Evolutionary conservation across 2,329 filamentous ascomycete genomes (phyloP).

Genomic region (Fusarium virguliforme): DNA sequence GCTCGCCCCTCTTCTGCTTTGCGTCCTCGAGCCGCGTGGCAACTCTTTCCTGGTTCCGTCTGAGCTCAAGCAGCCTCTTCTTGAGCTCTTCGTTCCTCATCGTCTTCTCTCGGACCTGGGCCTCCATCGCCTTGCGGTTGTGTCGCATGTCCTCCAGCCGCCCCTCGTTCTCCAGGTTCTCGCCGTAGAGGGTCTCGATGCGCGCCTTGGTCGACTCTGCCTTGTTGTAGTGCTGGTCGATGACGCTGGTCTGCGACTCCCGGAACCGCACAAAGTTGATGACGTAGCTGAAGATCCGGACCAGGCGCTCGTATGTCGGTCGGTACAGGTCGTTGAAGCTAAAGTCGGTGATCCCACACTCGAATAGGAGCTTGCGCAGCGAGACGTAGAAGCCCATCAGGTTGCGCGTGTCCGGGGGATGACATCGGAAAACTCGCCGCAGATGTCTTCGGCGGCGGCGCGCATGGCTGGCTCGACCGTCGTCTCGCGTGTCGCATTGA

Average conservation of each 20-base stretch:
- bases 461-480: conserved; percentile 96
- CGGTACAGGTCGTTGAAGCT: conserved; percentile 93
- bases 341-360: conserved; percentile 95
- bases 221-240: conserved; percentile 95
- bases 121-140: conserved; percentile 85
- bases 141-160: conserved; percentile 85
- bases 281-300: conserved; percentile 96
- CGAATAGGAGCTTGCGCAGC: conserved; percentile 82
- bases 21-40: conserved; percentile 86
- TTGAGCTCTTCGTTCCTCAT: conserved; percentile 90
- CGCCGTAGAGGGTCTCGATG: conserved; percentile 87
- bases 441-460: conserved; percentile 89
- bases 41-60: conserved; percentile 86
- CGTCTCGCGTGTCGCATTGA: conserved; percentile 93
- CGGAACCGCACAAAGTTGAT: conserved; percentile 99
- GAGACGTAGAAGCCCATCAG: conserved; percentile 96
- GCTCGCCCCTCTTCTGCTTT: conserved; percentile 83
- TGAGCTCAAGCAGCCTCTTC: conserved; percentile 83
- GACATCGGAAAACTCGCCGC: conserved; percentile 87
- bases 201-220: conserved; percentile 87
- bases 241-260: conserved; percentile 89
- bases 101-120: conserved; percentile 86
- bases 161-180: conserved; percentile 90
- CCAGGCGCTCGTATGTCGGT: conserved; percentile 89
- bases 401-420: conserved; percentile 89